Percentiles rank a stretch among this genome's conserved stretches.
These are phyloP conservation scores for Neurospora sp. DNA, from an alignment of 2,329 filamentous ascomycete genomes.

Conservation along the genomic window DNA sequence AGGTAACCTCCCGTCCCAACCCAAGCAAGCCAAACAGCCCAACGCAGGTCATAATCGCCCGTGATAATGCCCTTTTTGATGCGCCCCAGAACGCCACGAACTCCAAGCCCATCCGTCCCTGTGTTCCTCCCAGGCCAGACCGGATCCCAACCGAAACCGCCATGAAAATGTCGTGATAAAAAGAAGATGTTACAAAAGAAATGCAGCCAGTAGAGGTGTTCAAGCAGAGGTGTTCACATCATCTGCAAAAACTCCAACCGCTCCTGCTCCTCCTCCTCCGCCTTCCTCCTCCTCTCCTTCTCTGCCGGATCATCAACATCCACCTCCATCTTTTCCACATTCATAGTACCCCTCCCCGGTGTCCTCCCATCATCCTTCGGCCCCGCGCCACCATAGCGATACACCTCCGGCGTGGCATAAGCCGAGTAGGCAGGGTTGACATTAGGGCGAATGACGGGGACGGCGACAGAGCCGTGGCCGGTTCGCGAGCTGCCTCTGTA, in stretches of 20 bases:
- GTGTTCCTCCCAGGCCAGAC: no score
- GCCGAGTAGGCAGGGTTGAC: conserved; percentile 3
- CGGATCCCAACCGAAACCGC: not conserved
- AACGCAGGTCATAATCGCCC: not conserved
- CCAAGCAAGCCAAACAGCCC: not conserved
- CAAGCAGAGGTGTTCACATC: conserved; percentile 10
- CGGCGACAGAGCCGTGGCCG: not conserved
- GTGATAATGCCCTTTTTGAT: not conserved
- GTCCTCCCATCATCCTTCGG: not conserved
- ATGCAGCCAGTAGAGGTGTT: not conserved
- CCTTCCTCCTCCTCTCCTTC: conserved; percentile 7
- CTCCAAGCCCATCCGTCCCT: no score
- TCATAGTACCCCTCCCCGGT: not conserved
- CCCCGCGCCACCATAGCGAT: not conserved
- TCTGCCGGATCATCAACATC: conserved; percentile 5
- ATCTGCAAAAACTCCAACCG: conserved; percentile 17
- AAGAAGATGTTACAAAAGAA: not conserved
- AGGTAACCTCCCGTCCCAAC: not conserved
- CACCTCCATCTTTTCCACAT: conserved; percentile 1
- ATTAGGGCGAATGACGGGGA: not conserved
- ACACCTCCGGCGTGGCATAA: not conserved
- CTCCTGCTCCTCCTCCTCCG: conserved; percentile 17
- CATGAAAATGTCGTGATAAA: not conserved
- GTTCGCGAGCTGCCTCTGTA: not conserved
- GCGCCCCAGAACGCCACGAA: not conserved